Percentiles rank a stretch among this genome's conserved stretches.
Evolutionary conservation across 768 basidiomycete genomes (phyloP).

Genomic region (Phaffia australis): DNA sequence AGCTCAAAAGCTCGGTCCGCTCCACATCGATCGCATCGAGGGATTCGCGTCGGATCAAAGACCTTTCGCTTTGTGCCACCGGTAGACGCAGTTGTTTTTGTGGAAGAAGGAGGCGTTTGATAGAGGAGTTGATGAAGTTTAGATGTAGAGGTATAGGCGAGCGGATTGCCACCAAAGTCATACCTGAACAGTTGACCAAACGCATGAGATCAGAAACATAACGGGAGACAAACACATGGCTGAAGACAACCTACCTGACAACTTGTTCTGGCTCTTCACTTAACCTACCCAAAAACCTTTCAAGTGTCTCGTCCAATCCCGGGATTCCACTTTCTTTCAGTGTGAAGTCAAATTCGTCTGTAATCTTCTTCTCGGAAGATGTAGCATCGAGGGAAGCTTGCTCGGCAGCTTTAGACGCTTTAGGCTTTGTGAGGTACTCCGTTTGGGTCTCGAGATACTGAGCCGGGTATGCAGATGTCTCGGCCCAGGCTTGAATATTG

Average conservation of each 20-base stretch:
- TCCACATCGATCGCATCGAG: constrained; percentile 57
- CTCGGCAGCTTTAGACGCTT: constrained; percentile 18
- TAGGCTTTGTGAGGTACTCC: constrained; percentile 26
- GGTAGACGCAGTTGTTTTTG: constrained; percentile 36
- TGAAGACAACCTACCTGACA: constrained; percentile 52
- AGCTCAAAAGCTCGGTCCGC: constrained; percentile 71
- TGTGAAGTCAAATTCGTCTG: constrained; percentile 43
- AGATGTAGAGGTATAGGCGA: constrained; percentile 70
- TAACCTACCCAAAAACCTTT: constrained; percentile 66
- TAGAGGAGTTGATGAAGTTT: constrained; percentile 57
- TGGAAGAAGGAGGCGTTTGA: constrained; percentile 43
- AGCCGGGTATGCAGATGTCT: constrained; percentile 25
- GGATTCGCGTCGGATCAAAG: constrained; percentile 51
- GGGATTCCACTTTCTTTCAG: constrained; percentile 53
- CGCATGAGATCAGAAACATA: neutral
- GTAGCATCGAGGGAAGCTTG: constrained; percentile 8
- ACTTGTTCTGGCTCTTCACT: constrained; percentile 68
- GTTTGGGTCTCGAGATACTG: constrained; percentile 30
- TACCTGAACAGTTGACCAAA: constrained; percentile 48
- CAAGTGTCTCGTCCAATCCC: constrained; percentile 68
- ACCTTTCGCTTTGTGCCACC: constrained; percentile 27
- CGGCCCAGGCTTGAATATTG: neutral
- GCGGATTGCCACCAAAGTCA: constrained; percentile 69
- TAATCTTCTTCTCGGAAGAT: constrained; percentile 1
- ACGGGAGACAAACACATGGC: neutral